Evolutionary conservation across 257 asterid species (phyloP).

Genomic region (Solanum phureja): DNA sequence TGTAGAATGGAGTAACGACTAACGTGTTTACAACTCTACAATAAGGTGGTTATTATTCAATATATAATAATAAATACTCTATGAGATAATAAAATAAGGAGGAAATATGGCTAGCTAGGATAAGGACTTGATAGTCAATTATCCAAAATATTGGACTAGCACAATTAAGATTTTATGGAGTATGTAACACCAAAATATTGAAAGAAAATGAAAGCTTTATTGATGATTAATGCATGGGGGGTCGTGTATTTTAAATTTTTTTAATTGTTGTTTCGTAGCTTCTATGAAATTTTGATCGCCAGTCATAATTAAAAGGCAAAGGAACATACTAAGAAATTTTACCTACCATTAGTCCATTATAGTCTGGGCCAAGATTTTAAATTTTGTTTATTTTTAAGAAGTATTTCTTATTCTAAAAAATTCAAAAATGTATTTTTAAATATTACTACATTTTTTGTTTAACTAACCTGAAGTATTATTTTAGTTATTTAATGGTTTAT

Average conservation of each 20-base stretch:
- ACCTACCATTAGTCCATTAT: background rate
- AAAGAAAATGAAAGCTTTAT: background rate
- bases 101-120: background rate
- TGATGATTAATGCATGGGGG: background rate
- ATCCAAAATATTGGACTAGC: background rate
- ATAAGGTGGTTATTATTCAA: background rate
- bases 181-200: background rate
- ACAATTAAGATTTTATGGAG: background rate
- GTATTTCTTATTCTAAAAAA: too few relatives aligned
- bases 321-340: background rate
- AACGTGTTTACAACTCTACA: background rate
- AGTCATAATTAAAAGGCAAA: background rate
- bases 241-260: background rate
- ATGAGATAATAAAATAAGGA: background rate
- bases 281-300: background rate
- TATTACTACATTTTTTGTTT: too few relatives aligned
- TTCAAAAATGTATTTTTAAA: too few relatives aligned
- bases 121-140: background rate
- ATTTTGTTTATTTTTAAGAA: background rate
- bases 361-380: background rate
- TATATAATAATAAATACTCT: background rate
- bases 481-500: too few relatives aligned
- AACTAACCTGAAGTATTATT: background rate
- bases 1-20: background rate
- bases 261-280: background rate